Base-by-base conservation (phyloP, 176 grass and related monocot genomes). In the Juncus inflexus region DNA sequence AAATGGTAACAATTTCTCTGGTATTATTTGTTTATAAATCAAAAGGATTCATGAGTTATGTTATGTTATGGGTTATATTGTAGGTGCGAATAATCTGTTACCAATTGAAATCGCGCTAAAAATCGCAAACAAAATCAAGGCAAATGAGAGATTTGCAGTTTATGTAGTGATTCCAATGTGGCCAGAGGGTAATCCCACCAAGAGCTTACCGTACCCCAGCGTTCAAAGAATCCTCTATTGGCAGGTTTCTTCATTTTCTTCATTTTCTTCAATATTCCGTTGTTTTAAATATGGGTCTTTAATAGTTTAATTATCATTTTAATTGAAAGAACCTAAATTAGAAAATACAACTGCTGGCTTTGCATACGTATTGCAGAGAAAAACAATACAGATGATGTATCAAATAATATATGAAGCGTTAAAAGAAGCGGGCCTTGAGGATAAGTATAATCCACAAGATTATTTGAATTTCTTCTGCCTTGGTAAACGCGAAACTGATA, bases 141-240 rank as follows among this genome's bases (percentile, higher is more conserved):
- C 79, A 57, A 90, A 88, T 8, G 81, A 96, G 85, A 83, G 84
- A 35, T 96, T 96, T 75, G 86, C 91, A 55, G 87, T 78, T 45
- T 96, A 96, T 40, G 85, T 96, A 64, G 70, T 96, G 50, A 62
- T 91, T 78, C 91, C 91, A n/a, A 96, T 96, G 91, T 96, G 91
- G 91, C 91, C 91, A 3, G 91, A 96, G 77, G 91, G 91, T 62
- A 96, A 90, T 83, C 91, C 91, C 58, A 96, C 84, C 65, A 71
- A 28, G 19, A 28, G 19, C 19, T 28, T 28, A 28, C 19, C 19
- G 91, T 55, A 56, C 77, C 50, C 10, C 82, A 61, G 86, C 82
- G 66, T 28, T 28, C 92, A 96, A 61, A 73, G 82, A 74, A 96
- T 96, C 81, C 83, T 96, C 12, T 89, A 71, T 56, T 96, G 87